Conservation (phyloP, 2,329 filamentous ascomycete species). For the Neonectria coccinea region DNA sequence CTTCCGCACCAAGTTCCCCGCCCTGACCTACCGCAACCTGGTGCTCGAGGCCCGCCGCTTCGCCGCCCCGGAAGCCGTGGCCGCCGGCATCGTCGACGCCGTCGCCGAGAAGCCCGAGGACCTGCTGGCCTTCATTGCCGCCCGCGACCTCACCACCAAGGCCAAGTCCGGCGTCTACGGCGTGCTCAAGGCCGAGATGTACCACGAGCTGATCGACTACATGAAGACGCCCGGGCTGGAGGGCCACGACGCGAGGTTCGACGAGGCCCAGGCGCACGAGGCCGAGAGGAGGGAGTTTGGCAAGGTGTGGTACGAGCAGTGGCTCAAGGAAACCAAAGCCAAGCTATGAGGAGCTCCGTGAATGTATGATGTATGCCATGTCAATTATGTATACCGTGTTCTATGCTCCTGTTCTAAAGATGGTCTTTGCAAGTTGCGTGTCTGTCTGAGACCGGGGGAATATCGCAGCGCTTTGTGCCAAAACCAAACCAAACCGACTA, state of each 20-base stretch:
- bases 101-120: constrained; percentile 72
- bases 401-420: constrained; percentile 27
- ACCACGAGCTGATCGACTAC: constrained; percentile 70
- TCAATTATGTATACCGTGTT: constrained; percentile 10
- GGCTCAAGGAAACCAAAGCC: constrained; percentile 56
- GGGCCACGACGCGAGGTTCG: constrained; percentile 62
- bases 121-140: constrained; percentile 68
- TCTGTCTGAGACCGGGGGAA: constrained; percentile 8
- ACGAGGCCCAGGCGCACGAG: constrained; percentile 54
- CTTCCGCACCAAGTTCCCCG: constrained; percentile 76
- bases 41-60: constrained; percentile 81
- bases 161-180: constrained; percentile 76
- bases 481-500: constrained; percentile 10
- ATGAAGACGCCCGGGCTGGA: constrained; percentile 65
- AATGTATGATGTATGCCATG: constrained; percentile 12
- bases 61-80: constrained; percentile 70
- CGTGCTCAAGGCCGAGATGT: constrained; percentile 80
- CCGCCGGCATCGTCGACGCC: constrained; percentile 75
- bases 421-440: constrained; percentile 9
- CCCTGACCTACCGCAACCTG: constrained; percentile 68
- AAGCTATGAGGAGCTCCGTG: constrained; percentile 49
- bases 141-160: constrained; percentile 71
- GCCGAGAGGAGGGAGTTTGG: constrained; percentile 57
- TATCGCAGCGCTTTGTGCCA: constrained; percentile 16
- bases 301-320: constrained; percentile 62